These are phyloP conservation scores for Phaeotremella fagi DNA, from an alignment of 768 basidiomycete species.

Conservation along the genomic window DNA sequence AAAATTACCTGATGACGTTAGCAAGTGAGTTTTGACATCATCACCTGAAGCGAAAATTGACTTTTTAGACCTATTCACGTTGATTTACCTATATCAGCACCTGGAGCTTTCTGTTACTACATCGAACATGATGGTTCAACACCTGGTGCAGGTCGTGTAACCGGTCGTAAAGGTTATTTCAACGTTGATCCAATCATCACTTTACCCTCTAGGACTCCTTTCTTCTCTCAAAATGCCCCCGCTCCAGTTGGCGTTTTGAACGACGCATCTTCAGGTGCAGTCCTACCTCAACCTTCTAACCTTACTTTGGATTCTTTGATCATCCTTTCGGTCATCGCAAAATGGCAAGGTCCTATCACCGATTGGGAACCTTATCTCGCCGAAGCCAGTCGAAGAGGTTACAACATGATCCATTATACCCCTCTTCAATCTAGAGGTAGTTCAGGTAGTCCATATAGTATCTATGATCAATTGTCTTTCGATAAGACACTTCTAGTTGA, in stretches of 20 bases:
- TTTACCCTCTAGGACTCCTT: constrained; percentile 65
- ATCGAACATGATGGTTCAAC: constrained; percentile 63
- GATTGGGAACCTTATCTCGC: constrained; percentile 75
- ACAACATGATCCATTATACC: constrained; percentile 97
- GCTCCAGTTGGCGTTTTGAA: constrained; percentile 17
- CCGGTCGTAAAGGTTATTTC: constrained; percentile 87
- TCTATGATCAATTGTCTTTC: constrained; percentile 77
- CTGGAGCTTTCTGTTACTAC: constrained; percentile 93
- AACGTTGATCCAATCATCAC: constrained; percentile 89
- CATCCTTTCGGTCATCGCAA: constrained; percentile 85
- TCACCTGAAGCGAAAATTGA: background rate
- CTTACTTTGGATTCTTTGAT: constrained; percentile 82
- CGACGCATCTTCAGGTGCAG: constrained; percentile 31
- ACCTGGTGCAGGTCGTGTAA: constrained; percentile 55
- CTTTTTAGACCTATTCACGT: constrained; percentile 73
- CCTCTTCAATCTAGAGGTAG: constrained; percentile 87
- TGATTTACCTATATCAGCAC: constrained; percentile 91
- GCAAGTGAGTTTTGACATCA: constrained; percentile 54
- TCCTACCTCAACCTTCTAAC: constrained; percentile 56
- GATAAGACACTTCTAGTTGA: constrained; percentile 65
- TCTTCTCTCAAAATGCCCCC: constrained; percentile 54
- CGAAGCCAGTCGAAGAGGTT: constrained; percentile 81
- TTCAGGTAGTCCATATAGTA: constrained; percentile 88
- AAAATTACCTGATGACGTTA: constrained; percentile 47
- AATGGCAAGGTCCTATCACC: constrained; percentile 89